These are phyloP conservation scores for Diddensiella santjacobensis DNA, from an alignment of 805 yeast genomes.

Conservation along the genomic window DNA sequence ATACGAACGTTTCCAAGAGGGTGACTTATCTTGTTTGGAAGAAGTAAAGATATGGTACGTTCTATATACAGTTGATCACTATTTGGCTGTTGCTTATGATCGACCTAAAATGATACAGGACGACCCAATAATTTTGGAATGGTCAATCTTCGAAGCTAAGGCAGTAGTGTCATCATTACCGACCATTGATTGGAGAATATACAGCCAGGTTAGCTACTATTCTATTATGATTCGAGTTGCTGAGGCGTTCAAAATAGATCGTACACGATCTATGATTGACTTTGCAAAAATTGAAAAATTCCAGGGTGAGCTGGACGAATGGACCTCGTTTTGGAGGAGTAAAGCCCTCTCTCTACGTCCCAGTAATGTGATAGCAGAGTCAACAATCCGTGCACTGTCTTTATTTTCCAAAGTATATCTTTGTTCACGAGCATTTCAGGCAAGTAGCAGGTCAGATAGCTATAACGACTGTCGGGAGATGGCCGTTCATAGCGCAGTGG, in stretches of 20 bases:
- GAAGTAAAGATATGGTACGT: slow-evolving; percentile 1
- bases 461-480: background rate
- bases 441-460: slow-evolving; percentile 1
- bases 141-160: background rate
- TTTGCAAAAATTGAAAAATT: background rate
- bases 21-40: background rate
- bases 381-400: background rate
- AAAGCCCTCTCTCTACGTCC: background rate
- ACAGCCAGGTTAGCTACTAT: slow-evolving; percentile 3
- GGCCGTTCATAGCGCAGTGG: slow-evolving; percentile 1
- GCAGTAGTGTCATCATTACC: background rate
- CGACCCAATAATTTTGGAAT: background rate
- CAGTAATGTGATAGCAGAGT: background rate
- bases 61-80: background rate
- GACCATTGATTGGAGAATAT: background rate
- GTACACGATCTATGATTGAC: background rate
- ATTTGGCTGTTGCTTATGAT: slow-evolving; percentile 1
- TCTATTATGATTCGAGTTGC: slow-evolving; percentile 3
- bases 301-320: background rate
- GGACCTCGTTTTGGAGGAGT: background rate
- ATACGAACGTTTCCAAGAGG: slow-evolving; percentile 3
- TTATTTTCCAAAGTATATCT: slow-evolving; percentile 2
- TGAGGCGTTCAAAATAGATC: background rate
- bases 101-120: slow-evolving; percentile 1
- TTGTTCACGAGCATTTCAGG: slow-evolving; percentile 1